These are phyloP conservation scores for Pyricularia pennisetigena DNA, from an alignment of 2,329 filamentous ascomycete species.

Conservation along the genomic window DNA sequence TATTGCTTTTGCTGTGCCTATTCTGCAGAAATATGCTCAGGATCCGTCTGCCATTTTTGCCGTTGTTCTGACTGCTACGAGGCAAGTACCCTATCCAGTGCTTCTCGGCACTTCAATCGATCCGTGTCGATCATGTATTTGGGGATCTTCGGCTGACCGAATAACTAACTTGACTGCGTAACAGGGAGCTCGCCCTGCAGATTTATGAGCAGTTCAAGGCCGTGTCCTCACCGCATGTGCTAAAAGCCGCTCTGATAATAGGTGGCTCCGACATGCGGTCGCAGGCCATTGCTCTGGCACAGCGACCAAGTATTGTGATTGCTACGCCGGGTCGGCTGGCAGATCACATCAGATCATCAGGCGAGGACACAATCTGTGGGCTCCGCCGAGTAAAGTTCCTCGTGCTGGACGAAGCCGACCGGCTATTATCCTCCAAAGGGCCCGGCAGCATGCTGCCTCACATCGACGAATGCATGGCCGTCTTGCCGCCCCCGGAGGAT, in stretches of 20 bases:
- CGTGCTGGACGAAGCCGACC: constrained; percentile 92
- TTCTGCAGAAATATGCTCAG: constrained; percentile 85
- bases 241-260: constrained; percentile 84
- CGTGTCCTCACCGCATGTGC: constrained; percentile 75
- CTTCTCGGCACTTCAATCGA: not conserved
- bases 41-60: constrained; percentile 90
- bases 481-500: constrained; percentile 64
- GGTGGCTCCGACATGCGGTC: constrained; percentile 87
- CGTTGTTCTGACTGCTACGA: constrained; percentile 79
- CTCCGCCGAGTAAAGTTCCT: constrained; percentile 72
- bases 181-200: constrained; percentile 81
- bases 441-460: constrained; percentile 89
- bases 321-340: constrained; percentile 88
- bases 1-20: constrained; percentile 87
- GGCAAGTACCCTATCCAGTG: constrained; percentile 29
- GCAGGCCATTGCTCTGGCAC: constrained; percentile 75
- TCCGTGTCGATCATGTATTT: not conserved
- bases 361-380: constrained; percentile 80
- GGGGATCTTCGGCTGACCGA: not conserved
- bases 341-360: constrained; percentile 86
- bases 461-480: constrained; percentile 76
- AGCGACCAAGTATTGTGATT: constrained; percentile 83
- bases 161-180: not conserved
- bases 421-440: constrained; percentile 63
- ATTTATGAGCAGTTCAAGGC: constrained; percentile 96